Base-by-base conservation (phyloP, 73 alveolate genomes). In the Tetrahymena borealis region DNA sequence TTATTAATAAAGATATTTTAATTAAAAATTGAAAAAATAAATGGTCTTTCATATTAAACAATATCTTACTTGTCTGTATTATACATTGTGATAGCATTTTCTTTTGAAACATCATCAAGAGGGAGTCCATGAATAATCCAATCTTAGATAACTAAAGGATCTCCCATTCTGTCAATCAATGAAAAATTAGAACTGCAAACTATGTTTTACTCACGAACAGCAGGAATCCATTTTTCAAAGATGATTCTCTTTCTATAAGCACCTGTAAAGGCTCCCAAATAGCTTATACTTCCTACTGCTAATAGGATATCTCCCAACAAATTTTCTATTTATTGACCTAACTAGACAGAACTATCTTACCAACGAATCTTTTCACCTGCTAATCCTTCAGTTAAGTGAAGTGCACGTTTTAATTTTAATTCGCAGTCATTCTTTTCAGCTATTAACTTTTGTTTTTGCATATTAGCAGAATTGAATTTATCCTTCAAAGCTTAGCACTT, bases 121-220 rank as follows among this genome's bases (percentile, higher is more conserved):
- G 99, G 99, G 37, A 98, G 94, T 7, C 99, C 99, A 93, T 98
- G 95, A 0, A 98, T 79, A 91, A 94, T 94, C 99, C 99, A 98
- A 90, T 96, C 97, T 93, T 98, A 93, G 33, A 97, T 96, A 90
- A 94, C 97, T 33, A 97, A 93, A 31, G 97, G 99, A 77, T 95
- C 96, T 85, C 98, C 99, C 90, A 98, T 91, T 90, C 96, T 94
- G 35, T 96, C 94, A 91, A 93, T 90, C 92, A 98, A 96, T 3
- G 97, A 94, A 38, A 97, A 97, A 10, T 95, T 95, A 35, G 98
- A 98, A 90, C 98, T 95, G 77, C 97, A 97, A 20, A 95, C 95
- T 5, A 97, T 96, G 32, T 96, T 97, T 60, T 93, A 78, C 39
- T 93, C 96, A 79, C 94, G 77, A 41, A 98, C 95, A 39, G 94